Evolutionary conservation across 331 rosid genomes (phyloP), one percentile per base, ranked within the genome.

Genomic region (Ulmus americana): DNA sequence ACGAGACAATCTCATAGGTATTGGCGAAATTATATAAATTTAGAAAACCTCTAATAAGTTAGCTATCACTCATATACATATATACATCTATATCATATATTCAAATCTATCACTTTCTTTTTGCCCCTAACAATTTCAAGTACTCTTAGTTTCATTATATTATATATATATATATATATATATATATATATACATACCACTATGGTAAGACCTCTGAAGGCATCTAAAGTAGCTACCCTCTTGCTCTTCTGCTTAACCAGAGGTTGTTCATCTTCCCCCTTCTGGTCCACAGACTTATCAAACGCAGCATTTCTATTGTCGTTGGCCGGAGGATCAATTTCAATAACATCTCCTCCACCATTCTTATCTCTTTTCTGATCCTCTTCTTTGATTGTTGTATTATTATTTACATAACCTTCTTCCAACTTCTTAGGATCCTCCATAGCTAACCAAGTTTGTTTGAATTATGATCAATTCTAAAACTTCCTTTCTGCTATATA

Each of bases 121-220:
- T 10, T 11, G 42, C 8, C 11, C 8, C 39, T 42, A 5, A 45
- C 8, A 45, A 13, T 10, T 59, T 59, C 9, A 39, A 20, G 1
- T 52, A 7, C 15, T 35, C 10, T 13, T 4, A 16, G 0, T 28
- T 28, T 28, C 35, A 28, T 28, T 28, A 28, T 28, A 28, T 28
- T 28, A 7, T 55, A 69, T 38, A n/a, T n/a, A n/a, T n/a, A n/a
- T n/a, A n/a, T 12, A 1, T 6, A 48, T 2, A 5, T 1, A 16
- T 40, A 18, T 3, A 49, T 10, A 39, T 55, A 35, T 16, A 49
- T 13, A 28, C 15, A 13, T 63, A 85, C 96, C 96, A 88, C 97
- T 1, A 84, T 84, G 68, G 97, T 91, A 68, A 91, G 95, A 66
- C 97, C 97, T 72, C 97, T 81, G 71, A 91, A 91, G 20, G 90